Evolutionary conservation across 2,329 filamentous ascomycete genomes (phyloP), one percentile per base, ranked within the genome.

Genomic region (Talaromyces funiculosus): DNA sequence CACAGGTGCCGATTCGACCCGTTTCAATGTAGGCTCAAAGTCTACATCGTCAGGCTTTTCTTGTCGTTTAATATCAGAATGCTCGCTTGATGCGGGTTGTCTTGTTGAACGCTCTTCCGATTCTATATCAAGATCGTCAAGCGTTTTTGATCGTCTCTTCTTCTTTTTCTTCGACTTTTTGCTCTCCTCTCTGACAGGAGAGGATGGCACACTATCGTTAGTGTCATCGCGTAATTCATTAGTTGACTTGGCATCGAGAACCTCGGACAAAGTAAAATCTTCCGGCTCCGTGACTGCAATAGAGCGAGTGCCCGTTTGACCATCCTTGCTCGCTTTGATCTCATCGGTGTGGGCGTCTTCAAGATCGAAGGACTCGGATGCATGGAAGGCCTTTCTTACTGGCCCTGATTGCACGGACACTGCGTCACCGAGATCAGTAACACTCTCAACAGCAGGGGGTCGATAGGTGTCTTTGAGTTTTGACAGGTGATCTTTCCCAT

Each of bases 401-500:
- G 37, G 29, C 12, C 22, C 29, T 42, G 57, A 42, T 20, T 22
- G n/a, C 18, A 38, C 22, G 2, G 45, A 51, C n/a, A 53, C 38
- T 9, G 47, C 35, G 18, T 61, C 55, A n/a, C 47, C 78, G 72
- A 14, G 69, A 53, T 59, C 69, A 60, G 45, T 56, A 61, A 65
- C 76, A 3, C 78, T 80, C 65, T 84, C 81, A 0, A 77, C 76
- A 59, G 77, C 81, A 5, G 84, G 80, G 16, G 75, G 74, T 58
- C 76, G 74, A 65, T 86, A 85, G 61, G 76, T 68, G n/a, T 67
- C 69, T 55, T 82, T 81, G 63, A 83, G 81, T 4, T 82, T 82
- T 3, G 86, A 85, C 7, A 86, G 85, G 1, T 86, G 88, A 57
- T 84, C 82, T 29, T 87, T 84, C 55, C 80, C 81, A 64, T 84